Evolutionary conservation across 768 basidiomycete species (phyloP).

Genomic region (Tylopilus sp.): DNA sequence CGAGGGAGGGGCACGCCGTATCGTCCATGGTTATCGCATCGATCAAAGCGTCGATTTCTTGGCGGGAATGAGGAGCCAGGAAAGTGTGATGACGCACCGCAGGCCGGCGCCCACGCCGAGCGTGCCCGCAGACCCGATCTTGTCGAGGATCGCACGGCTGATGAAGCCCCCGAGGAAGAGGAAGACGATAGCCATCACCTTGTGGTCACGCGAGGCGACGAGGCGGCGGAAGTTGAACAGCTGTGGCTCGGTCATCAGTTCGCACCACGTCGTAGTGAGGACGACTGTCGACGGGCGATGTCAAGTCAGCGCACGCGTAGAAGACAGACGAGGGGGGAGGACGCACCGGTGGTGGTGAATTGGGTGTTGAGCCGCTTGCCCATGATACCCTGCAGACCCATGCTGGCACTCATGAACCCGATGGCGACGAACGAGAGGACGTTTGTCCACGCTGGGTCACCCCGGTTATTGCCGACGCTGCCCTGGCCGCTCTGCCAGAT

Average conservation of each 20-base stretch:
- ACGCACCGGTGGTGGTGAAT: constrained; percentile 72
- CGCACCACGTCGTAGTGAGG: constrained; percentile 86
- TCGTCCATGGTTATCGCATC: neutral
- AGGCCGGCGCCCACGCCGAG: constrained; percentile 67
- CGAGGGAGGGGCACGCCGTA: too few species aligned
- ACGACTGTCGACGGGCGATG: constrained; percentile 55
- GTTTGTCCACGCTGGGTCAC: constrained; percentile 68
- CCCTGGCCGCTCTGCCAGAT: constrained; percentile 67
- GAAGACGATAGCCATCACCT: constrained; percentile 58
- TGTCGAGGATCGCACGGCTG: constrained; percentile 55
- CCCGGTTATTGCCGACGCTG: constrained; percentile 52
- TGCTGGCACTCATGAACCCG: constrained; percentile 69
- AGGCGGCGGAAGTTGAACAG: constrained; percentile 56
- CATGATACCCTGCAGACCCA: constrained; percentile 86
- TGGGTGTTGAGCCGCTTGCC: constrained; percentile 79
- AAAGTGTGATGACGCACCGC: constrained; percentile 55
- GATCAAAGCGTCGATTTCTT: constrained; percentile 7
- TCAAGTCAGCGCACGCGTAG: neutral
- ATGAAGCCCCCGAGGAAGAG: constrained; percentile 77
- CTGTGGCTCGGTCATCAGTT: constrained; percentile 77
- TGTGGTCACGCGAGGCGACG: constrained; percentile 66
- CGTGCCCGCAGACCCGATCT: constrained; percentile 57
- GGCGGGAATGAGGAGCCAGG: constrained; percentile 62
- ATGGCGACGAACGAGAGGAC: constrained; percentile 63
- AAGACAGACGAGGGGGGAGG: neutral